A percentile compares a stretch with the other conserved stretches of the same genome.
Conservation (phyloP, 75 land plant species). For the Picea glauca region DNA sequence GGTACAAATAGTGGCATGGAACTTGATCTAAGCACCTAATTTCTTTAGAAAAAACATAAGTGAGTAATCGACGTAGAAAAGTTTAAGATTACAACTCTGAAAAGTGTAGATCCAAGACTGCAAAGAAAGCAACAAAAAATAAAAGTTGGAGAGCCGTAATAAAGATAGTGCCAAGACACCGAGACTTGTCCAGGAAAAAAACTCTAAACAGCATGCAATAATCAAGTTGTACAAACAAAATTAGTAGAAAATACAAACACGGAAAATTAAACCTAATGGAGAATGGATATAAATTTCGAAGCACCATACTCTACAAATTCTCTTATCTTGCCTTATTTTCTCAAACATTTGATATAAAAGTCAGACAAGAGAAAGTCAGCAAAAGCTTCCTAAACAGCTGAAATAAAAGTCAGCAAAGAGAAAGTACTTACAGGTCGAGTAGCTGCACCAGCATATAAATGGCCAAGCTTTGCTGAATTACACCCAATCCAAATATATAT, state of each 20-base stretch:
- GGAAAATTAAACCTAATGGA: neutral
- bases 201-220: neutral
- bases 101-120: neutral
- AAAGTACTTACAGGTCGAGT: slow-evolving; percentile 58
- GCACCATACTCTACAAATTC: neutral
- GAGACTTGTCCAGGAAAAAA: neutral
- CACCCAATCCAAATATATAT: slow-evolving; percentile 88
- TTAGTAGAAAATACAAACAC: neutral
- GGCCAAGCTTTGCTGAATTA: slow-evolving; percentile 83
- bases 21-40: neutral
- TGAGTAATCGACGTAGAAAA: neutral
- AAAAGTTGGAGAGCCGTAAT: no score
- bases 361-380: neutral
- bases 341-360: neutral
- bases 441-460: slow-evolving; percentile 74
- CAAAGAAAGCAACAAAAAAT: neutral
- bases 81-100: neutral
- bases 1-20: neutral
- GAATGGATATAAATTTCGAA: neutral
- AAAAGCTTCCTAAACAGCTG: neutral
- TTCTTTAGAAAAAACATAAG: neutral
- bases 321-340: neutral
- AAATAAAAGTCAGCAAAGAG: neutral
- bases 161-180: neutral
- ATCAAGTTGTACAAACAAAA: neutral